Evolutionary conservation across 352 stramenopile genomes (phyloP), one percentile per base, ranked within the genome.

Genomic region (Globisporangium parvum): DNA sequence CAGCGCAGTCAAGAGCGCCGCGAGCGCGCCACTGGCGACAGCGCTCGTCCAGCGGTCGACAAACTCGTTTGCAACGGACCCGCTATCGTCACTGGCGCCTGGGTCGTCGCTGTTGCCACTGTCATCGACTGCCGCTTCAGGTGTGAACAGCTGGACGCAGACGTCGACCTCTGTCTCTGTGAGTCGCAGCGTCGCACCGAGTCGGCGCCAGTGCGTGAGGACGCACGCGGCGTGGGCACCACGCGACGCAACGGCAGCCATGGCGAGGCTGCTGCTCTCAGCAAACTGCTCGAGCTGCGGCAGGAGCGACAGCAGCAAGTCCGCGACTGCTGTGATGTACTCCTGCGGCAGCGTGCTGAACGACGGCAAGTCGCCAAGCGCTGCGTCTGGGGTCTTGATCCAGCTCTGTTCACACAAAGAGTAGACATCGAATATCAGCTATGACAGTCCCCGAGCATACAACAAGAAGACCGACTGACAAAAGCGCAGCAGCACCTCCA

Each of bases 261-360:
- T 70, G 20, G 75, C 51, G 0, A 92, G 68, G 56, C 75, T 85
- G 56, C 57, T 76, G 60, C 80, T 94, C 46, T 90, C 69, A 9
- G 81, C 81, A 61, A 94, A 94, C 21, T 80, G 81, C 59, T 94
- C 81, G 3, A 92, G 65, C 31, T 92, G 84, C 8, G 84, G 84
- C 10, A 94, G 59, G 15, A 94, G 69, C 35, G 84, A 94, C 28
- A 92, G 60, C 50, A 92, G 55, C 28, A 91, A 60, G 28, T 94
- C 84, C 6, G 84, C 84, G 18, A 91, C 80, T 41, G 71, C 68
- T 10, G 84, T 94, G 58, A 94, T 91, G 65, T 91, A 94, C 52
- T 94, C 84, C 66, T 93, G 81, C 12, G 84, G 84, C 17, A 93
- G 63, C 54, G 73, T 80, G 51, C 77, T 91, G 60, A 92, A 91